Base-by-base conservation (phyloP, 1,284 basidiomycete species). In the Microbotryum intermedium region DNA sequence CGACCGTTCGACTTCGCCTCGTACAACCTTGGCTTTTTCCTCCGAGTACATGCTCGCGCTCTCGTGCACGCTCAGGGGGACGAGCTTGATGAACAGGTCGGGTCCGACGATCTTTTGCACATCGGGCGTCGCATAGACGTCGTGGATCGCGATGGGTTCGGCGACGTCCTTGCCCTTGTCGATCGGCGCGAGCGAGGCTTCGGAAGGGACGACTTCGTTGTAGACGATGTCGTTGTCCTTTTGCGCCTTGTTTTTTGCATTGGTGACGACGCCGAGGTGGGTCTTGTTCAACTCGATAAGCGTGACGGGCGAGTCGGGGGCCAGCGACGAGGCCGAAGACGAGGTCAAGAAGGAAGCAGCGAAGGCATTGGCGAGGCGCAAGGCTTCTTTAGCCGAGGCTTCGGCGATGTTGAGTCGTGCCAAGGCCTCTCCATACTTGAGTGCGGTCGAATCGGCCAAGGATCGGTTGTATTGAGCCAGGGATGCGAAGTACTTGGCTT, bases 201-300 rank as follows among this genome's bases (percentile, higher is more conserved):
- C 81, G 5, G 86, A 79, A 1, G 92, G 90, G 0, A 93, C 77
- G 58, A 94, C 82, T n/a, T 90, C 90, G 73, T 98, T 93, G 77
- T 98, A 99, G 68, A 99, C 95, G 50, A 99, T 82, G 72, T 98
- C 94, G 74, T 98, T 98, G 77, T 97, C 92, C 60, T 87, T 84
- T 59, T 84, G 81, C 0, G 88, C 88, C 58, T 88, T 85, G 54
- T 76, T 79, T 72, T 85, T 86, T 58, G 83, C 83, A 67, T 94
- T 91, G 0, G 81, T 78, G 69, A 87, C 86, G 29, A 92, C 76
- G 1, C 87, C 82, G 8, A 86, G 78, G 65, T 94, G 91, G 0
- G 86, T 81, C 73, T 93, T 93, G 25, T 86, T 85, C 50, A 93
- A 83, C 59, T 93, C 90, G 23, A 81, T 76, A 43, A 97, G 80